Conservation (phyloP, 768 basidiomycete species). For the Phlegmacium glaucopus region DNA sequence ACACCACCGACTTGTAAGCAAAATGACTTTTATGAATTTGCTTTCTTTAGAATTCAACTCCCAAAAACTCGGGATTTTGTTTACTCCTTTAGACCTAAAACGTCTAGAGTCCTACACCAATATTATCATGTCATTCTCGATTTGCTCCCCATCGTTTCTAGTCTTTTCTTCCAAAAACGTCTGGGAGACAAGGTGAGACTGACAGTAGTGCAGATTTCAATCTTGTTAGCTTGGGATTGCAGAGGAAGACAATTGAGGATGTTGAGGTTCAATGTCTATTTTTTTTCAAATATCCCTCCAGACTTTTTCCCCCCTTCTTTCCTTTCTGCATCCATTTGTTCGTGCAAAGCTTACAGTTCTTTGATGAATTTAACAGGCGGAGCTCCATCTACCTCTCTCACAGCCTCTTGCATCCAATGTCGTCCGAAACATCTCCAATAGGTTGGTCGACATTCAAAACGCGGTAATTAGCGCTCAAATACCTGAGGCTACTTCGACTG, state of each 20-base stretch:
- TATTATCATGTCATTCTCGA: conserved; percentile 95
- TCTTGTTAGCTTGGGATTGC: conserved; percentile 84
- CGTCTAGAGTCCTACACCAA: conserved; percentile 94
- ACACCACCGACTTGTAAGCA: background rate
- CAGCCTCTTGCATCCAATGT: conserved; percentile 90
- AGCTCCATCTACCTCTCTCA: conserved; percentile 80
- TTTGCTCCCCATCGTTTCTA: conserved; percentile 75
- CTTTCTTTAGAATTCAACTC: conserved; percentile 25
- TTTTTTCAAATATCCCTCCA: background rate
- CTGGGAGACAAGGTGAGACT: conserved; percentile 59
- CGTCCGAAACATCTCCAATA: conserved; percentile 77
- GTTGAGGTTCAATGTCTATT: conserved; percentile 67
- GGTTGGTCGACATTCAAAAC: conserved; percentile 78
- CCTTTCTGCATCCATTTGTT: background rate
- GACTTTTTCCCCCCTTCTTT: background rate
- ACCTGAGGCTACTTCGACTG: conserved; percentile 33
- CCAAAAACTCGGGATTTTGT: conserved; percentile 47
- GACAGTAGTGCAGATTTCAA: conserved; percentile 88
- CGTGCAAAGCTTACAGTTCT: no score
- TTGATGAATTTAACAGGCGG: conserved; percentile 49
- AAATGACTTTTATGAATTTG: background rate
- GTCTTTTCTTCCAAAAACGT: conserved; percentile 81
- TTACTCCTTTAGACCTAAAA: conserved; percentile 94
- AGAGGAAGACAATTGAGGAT: conserved; percentile 86
- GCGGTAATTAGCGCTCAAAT: conserved; percentile 66